These are phyloP conservation scores for Heliocybe sulcata DNA, from an alignment of 1,284 basidiomycete genomes.

Conservation along the genomic window DNA sequence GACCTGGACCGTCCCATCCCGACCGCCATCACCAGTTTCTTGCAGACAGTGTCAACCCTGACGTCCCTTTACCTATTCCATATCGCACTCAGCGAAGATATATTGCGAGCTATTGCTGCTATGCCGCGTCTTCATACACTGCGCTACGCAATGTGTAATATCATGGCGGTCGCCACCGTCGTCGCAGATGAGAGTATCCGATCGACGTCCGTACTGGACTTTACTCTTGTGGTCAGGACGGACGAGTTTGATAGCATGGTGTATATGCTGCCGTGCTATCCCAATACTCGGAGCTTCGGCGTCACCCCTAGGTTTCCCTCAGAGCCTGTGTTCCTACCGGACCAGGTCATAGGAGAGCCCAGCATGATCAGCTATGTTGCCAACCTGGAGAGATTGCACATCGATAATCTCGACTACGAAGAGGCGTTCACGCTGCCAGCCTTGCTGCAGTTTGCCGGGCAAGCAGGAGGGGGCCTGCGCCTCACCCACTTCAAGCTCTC, in stretches of 20 bases:
- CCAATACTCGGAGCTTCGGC: not conserved
- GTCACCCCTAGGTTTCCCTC: not conserved
- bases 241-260: not conserved
- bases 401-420: not conserved
- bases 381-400: not conserved
- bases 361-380: not conserved
- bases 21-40: not conserved
- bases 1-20: not conserved
- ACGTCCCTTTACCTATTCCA: not conserved
- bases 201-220: not conserved
- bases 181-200: not conserved
- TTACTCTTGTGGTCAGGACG: not conserved
- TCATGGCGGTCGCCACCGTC: not conserved
- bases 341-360: not conserved
- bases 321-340: not conserved
- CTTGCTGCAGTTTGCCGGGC: not conserved
- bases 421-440: not conserved
- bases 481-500: conserved; percentile 9
- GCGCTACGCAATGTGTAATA: not conserved
- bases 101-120: not conserved
- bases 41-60: not conserved
- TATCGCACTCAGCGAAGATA: not conserved
- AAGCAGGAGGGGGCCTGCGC: not conserved
- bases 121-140: not conserved
- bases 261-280: not conserved